phyloP scores from a whole-genome alignment of 2,329 filamentous ascomycete species.

The Magnaporthales sp. region DNA sequence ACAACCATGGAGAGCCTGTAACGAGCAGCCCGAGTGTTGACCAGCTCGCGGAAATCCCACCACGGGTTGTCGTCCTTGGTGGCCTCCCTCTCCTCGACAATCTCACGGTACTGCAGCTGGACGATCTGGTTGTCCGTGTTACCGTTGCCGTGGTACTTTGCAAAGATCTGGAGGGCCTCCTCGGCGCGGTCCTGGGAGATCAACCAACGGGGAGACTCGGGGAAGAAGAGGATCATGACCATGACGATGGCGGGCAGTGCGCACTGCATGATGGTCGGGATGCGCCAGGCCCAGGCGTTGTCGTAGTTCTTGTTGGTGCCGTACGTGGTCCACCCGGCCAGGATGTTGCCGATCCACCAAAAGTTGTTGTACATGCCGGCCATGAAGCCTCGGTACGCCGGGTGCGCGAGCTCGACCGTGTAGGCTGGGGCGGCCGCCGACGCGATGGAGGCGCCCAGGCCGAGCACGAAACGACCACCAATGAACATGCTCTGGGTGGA shows the following conservation, averaged over 20 bases:
- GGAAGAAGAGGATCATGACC: constrained; percentile 4
- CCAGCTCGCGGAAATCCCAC: constrained; percentile 50
- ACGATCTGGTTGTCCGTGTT: constrained; percentile 34
- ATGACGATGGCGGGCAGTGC: constrained; percentile 19
- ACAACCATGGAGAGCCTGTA: constrained; percentile 42
- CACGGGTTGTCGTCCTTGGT: constrained; percentile 46
- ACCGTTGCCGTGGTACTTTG: constrained; percentile 12
- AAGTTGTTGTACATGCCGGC: constrained; percentile 44
- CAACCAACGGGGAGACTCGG: constrained; percentile 9
- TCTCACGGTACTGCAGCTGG: constrained; percentile 47
- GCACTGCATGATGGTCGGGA: constrained; percentile 46
- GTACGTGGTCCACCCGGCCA: constrained; percentile 43
- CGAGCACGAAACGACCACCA: constrained; percentile 43
- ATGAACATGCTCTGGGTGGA: constrained; percentile 42
- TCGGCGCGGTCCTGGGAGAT: constrained; percentile 15
- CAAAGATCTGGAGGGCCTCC: constrained; percentile 22
- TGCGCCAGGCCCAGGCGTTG: constrained; percentile 41
- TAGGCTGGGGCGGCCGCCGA: constrained; percentile 54
- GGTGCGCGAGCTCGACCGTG: constrained; percentile 54
- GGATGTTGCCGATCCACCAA: constrained; percentile 42
- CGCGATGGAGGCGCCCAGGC: constrained; percentile 50
- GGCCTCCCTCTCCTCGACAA: constrained; percentile 35
- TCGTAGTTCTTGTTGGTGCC: constrained; percentile 29
- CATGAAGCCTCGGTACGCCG: constrained; percentile 50
- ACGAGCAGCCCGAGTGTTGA: constrained; percentile 35